Evolutionary conservation across 495 filamentous ascomycete genomes (phyloP), one percentile per base, ranked within the genome.

Genomic region (Penicillium simplicissimum): DNA sequence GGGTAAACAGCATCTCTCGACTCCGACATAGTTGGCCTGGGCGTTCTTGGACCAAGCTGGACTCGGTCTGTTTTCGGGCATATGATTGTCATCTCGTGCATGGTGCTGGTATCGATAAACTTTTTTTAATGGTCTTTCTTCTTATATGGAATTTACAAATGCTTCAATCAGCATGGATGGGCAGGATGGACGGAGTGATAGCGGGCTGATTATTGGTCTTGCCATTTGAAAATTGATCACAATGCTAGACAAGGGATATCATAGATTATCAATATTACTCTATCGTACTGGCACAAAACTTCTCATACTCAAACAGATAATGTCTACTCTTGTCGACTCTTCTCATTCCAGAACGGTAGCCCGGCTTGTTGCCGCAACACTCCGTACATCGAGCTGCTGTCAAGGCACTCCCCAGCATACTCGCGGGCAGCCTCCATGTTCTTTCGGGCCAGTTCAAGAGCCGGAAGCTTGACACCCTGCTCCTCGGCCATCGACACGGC

Each of bases 371-470:
- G 78, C 2, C 78, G 71, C 61, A 80, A 55, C 25, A 69, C 58
- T 11, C 78, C 78, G 58, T 80, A 80, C 76, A 80, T 80, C 14
- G 78, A 70, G 49, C 74, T 78, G 63, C 74, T 79, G 57, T 80
- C 78, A 19, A 80, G 60, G 57, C 75, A 79, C 55, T 77, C 75
- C 8, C 78, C 78, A 0, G 59, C 78, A 61, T 76, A 79, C 8
- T 76, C 68, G 25, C 78, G 64, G 6, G 78, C 78, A 34, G 74
- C 68, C 43, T 71, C 69, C 78, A 80, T 79, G 40, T 80, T 79
- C 33, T 68, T 63, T 11, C 64, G 67, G 28, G 78, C 70, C 8
- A 80, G 13, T 57, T 74, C 47, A 25, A 80, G 64, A 11, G 73
- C 73, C n/a, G 78, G 78, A 40, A 80, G 67, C 40, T 76, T 49